phyloP scores from a whole-genome alignment of 2,329 filamentous ascomycete species.

The Neofusicoccum laricinum region DNA sequence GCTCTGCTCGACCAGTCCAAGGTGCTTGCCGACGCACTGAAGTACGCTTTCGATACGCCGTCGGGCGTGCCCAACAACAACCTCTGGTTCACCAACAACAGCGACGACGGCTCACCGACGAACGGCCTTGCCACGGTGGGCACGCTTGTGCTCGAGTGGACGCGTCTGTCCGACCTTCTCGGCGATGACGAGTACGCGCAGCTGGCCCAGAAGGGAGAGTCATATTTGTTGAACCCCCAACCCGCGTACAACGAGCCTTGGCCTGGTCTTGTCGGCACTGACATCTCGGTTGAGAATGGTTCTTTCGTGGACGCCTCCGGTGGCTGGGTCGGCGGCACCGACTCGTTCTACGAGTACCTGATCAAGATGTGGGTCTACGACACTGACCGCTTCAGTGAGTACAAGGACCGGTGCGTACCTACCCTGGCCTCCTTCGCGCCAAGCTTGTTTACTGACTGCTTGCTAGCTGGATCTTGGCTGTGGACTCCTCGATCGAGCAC shows the following conservation, averaged over 20 bases:
- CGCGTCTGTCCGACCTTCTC: slow-evolving; percentile 71
- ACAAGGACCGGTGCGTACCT: slow-evolving; percentile 58
- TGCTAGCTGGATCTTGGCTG: slow-evolving; percentile 64
- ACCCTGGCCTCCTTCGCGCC: too few species aligned
- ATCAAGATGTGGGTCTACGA: slow-evolving; percentile 91
- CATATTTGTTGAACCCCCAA: slow-evolving; percentile 65
- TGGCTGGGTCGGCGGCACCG: slow-evolving; percentile 73
- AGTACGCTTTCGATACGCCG: slow-evolving; percentile 74
- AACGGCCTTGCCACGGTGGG: slow-evolving; percentile 77
- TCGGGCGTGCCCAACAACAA: slow-evolving; percentile 72
- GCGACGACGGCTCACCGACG: slow-evolving; percentile 47
- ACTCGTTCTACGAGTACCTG: slow-evolving; percentile 86
- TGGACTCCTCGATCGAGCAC: slow-evolving; percentile 70
- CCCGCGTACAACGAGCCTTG: slow-evolving; percentile 66
- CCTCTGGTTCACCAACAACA: slow-evolving; percentile 57
- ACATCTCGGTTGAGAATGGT: slow-evolving; percentile 64
- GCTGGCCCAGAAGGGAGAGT: slow-evolving; percentile 65
- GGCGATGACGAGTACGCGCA: slow-evolving; percentile 64
- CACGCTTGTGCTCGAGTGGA: slow-evolving; percentile 81
- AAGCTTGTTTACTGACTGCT: neutral
- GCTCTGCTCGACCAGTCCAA: slow-evolving; percentile 65
- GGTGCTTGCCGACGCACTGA: slow-evolving; percentile 68
- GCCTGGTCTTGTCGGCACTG: slow-evolving; percentile 70
- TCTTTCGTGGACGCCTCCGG: slow-evolving; percentile 64
- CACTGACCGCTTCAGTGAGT: slow-evolving; percentile 57